phyloP scores from a whole-genome alignment of 495 filamentous ascomycete species.

The Neurospora sp. region DNA sequence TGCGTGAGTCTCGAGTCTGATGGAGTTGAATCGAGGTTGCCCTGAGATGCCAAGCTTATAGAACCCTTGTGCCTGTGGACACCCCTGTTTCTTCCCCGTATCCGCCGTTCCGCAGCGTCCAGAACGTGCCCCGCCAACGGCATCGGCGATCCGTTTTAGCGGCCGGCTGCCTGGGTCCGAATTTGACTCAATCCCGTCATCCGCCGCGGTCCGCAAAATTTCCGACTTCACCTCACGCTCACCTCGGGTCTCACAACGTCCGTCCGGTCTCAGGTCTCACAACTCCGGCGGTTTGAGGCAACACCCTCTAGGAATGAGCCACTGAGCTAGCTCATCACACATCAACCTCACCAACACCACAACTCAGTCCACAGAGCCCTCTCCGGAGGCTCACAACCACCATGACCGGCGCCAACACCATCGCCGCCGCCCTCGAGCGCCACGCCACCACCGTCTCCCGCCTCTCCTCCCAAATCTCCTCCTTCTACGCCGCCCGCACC shows the following conservation, averaged over 20 bases:
- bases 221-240: background rate
- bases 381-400: background rate
- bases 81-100: too few relatives aligned
- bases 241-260: background rate
- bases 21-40: too few relatives aligned
- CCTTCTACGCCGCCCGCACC: background rate
- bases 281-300: background rate
- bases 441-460: background rate
- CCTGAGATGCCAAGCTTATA: too few relatives aligned
- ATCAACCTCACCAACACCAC: background rate
- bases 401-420: slow-evolving; percentile 23
- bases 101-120: too few relatives aligned
- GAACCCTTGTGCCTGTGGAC: too few relatives aligned
- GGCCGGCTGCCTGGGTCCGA: background rate
- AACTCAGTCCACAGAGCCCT: too few relatives aligned
- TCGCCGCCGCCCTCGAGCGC: slow-evolving; percentile 49
- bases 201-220: background rate
- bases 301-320: too few relatives aligned
- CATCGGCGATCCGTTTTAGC: too few relatives aligned
- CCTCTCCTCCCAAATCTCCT: background rate
- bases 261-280: background rate
- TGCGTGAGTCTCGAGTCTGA: too few relatives aligned
- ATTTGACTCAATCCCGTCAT: background rate
- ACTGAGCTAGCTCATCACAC: too few relatives aligned
- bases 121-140: too few relatives aligned